Evolutionary conservation across 768 basidiomycete genomes (phyloP).

Genomic region (Clathrus columnatus): DNA sequence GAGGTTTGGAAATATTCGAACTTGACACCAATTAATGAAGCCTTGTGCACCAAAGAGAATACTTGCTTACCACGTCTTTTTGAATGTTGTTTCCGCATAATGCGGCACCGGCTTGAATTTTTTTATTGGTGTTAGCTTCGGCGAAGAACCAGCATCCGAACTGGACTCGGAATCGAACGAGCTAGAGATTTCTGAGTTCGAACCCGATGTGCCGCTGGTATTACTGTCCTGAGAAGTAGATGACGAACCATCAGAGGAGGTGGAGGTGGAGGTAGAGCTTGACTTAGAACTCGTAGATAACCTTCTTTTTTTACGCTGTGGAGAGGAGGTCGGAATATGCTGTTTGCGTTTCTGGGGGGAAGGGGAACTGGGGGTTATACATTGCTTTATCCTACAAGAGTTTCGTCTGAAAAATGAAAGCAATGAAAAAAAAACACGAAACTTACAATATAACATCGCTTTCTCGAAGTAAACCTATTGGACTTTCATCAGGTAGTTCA

Average conservation of each 20-base stretch:
- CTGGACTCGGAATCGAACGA: too few relatives aligned
- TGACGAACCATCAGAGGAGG: constrained; percentile 13
- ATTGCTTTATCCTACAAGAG: not conserved
- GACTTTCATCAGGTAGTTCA: constrained; percentile 1
- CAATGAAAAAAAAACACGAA: not conserved
- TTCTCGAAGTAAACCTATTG: not conserved
- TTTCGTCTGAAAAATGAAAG: not conserved
- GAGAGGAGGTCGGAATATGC: not conserved
- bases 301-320: not conserved
- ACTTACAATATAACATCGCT: constrained; percentile 1
- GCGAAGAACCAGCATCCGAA: not conserved
- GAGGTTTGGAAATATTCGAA: not conserved
- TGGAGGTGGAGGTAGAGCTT: constrained; percentile 22
- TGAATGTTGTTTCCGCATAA: not conserved
- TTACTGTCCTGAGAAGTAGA: constrained; percentile 17
- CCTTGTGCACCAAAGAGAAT: not conserved
- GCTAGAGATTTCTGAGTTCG: not conserved
- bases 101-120: not conserved
- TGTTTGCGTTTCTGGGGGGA: constrained; percentile 5
- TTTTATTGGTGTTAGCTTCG: not conserved
- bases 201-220: constrained; percentile 17
- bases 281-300: constrained; percentile 21
- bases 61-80: not conserved
- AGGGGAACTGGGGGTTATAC: not conserved
- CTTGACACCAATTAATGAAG: not conserved